phyloP scores from a whole-genome alignment of 2,329 filamentous ascomycete genomes.

The Fonsecaea monophora region DNA sequence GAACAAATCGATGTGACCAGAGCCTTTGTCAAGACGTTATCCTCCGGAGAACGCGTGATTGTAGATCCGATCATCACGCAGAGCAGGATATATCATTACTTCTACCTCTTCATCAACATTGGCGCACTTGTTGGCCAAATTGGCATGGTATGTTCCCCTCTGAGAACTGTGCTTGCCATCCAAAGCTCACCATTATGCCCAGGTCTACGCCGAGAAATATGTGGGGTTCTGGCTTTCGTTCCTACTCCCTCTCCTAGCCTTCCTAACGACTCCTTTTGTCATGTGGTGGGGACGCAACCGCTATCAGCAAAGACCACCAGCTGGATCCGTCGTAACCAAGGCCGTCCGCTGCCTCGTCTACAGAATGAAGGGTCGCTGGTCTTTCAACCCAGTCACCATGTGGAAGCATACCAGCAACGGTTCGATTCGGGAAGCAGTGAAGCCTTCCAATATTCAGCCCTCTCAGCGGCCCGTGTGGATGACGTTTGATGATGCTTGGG shows the following conservation, averaged over 20 bases:
- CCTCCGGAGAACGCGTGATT: constrained; percentile 70
- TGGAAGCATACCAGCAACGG: constrained; percentile 33
- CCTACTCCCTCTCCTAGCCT: constrained; percentile 70
- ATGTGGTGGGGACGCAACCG: constrained; percentile 65
- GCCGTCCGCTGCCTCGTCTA: constrained; percentile 66
- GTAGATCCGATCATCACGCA: constrained; percentile 72
- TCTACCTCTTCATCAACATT: constrained; percentile 74
- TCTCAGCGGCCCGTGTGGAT: constrained; percentile 67
- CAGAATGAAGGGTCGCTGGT: constrained; percentile 69
- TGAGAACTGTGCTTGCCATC: constrained; percentile 45
- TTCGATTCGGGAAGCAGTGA: constrained; percentile 42
- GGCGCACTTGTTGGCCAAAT: constrained; percentile 69
- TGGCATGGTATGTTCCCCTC: constrained; percentile 34
- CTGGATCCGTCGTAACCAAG: constrained; percentile 74
- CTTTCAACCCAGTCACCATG: constrained; percentile 65
- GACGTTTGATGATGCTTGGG: constrained; percentile 83
- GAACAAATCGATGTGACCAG: constrained; percentile 58
- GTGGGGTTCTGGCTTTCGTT: constrained; percentile 77
- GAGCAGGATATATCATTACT: constrained; percentile 71
- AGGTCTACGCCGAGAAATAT: constrained; percentile 70
- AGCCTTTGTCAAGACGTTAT: constrained; percentile 57
- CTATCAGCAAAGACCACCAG: constrained; percentile 70
- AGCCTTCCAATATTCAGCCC: constrained; percentile 65
- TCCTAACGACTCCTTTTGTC: constrained; percentile 66
- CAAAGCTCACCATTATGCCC: constrained; percentile 62